Evolutionary conservation across 2,329 filamentous ascomycete species (phyloP).

Genomic region (Talaromyces sp.): DNA sequence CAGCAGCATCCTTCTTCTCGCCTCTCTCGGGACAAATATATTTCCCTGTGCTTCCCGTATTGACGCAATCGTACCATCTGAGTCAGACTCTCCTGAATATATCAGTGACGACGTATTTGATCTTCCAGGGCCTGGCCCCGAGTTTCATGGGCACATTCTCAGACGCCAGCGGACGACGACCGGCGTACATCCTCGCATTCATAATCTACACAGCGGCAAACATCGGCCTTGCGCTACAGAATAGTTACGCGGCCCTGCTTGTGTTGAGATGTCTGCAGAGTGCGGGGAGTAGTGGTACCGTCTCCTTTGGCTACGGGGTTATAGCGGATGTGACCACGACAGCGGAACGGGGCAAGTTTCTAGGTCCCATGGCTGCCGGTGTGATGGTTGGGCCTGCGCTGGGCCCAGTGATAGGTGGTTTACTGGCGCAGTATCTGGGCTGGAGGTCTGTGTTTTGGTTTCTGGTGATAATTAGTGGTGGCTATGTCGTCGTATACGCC

Average conservation of each 20-base stretch:
- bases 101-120: constrained; percentile 26
- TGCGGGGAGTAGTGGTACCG: constrained; percentile 62
- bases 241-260: constrained; percentile 56
- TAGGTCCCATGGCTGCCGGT: constrained; percentile 63
- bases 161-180: constrained; percentile 59
- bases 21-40: constrained; percentile 43
- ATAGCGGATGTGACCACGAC: constrained; percentile 69
- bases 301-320: constrained; percentile 69
- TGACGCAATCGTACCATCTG: constrained; percentile 22
- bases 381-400: constrained; percentile 52
- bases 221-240: constrained; percentile 59
- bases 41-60: constrained; percentile 33
- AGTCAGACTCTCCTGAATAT: constrained; percentile 15
- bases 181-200: constrained; percentile 53
- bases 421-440: constrained; percentile 61
- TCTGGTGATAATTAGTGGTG: constrained; percentile 51
- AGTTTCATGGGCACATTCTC: constrained; percentile 61
- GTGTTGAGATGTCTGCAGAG: constrained; percentile 62
- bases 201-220: constrained; percentile 54
- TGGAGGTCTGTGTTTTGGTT: constrained; percentile 72
- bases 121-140: constrained; percentile 61
- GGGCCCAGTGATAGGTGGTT: constrained; percentile 61
- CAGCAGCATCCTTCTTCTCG: constrained; percentile 42
- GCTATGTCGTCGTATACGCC: constrained; percentile 54
- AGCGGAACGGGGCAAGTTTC: constrained; percentile 68